A percentile compares a stretch with the other conserved stretches of the same genome.
Evolutionary conservation across 139 green algal species (phyloP).

Genomic region (Auxenochlorella pyrenoidosa): DNA sequence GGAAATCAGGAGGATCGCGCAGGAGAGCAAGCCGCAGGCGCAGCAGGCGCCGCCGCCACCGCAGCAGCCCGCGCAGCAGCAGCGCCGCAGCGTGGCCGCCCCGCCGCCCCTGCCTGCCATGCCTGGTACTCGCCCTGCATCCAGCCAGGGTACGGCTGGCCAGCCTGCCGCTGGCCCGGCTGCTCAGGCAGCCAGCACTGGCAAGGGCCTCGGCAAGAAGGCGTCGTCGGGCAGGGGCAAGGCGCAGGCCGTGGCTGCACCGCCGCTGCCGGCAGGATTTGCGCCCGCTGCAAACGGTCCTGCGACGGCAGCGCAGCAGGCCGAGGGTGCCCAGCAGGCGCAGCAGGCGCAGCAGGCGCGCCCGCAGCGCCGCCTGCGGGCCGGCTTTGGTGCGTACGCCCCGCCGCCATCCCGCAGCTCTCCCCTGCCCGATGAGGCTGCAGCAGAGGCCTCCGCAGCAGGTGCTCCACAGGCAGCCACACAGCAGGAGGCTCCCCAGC

Average conservation of each 20-base stretch:
- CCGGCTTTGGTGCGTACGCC: not conserved
- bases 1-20: constrained; percentile 14
- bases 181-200: not conserved
- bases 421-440: not conserved
- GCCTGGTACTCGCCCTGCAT: not conserved
- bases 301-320: not conserved
- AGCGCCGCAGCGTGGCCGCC: not conserved
- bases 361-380: not conserved
- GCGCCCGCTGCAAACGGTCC: not conserved
- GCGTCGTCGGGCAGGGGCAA: not conserved
- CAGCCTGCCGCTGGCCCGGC: not conserved
- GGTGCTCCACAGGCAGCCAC: not conserved
- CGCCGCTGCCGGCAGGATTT: not conserved
- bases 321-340: not conserved
- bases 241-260: not conserved
- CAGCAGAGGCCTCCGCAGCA: not conserved
- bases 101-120: not conserved
- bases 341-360: not conserved
- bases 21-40: not conserved
- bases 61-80: constrained; percentile 3
- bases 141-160: not conserved
- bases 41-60: not conserved
- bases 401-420: not conserved
- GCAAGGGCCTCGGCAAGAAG: not conserved
- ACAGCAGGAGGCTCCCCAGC: not conserved